Evolutionary conservation across 2,329 filamentous ascomycete species (phyloP).

Genomic region (Plenodomus tracheiphilus): DNA sequence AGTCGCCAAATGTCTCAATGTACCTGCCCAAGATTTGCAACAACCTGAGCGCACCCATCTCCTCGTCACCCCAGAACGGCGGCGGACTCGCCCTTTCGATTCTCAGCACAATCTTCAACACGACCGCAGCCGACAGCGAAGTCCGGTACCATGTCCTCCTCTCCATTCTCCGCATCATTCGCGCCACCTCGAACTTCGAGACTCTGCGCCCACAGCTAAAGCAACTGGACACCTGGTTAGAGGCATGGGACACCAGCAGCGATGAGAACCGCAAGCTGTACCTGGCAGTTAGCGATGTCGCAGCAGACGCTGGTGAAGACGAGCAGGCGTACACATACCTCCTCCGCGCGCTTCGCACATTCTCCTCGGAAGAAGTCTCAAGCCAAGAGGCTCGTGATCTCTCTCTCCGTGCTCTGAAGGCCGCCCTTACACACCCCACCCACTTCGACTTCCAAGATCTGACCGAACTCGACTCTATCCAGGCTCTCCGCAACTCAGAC

Average conservation of each 20-base stretch:
- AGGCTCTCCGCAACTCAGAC: slow-evolving; percentile 83
- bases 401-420: slow-evolving; percentile 66
- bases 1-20: slow-evolving; percentile 81
- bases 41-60: slow-evolving; percentile 81
- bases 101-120: slow-evolving; percentile 95
- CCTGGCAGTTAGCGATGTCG: slow-evolving; percentile 78
- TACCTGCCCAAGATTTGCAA: slow-evolving; percentile 87
- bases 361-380: slow-evolving; percentile 63
- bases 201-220: slow-evolving; percentile 81
- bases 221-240: slow-evolving; percentile 79
- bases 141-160: slow-evolving; percentile 89
- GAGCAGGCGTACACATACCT: slow-evolving; percentile 76
- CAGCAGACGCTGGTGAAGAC: slow-evolving; percentile 75
- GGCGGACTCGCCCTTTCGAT: slow-evolving; percentile 84
- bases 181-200: slow-evolving; percentile 70
- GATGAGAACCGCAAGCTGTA: slow-evolving; percentile 86
- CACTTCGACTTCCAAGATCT: slow-evolving; percentile 76
- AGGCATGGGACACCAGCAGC: slow-evolving; percentile 78
- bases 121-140: slow-evolving; percentile 71
- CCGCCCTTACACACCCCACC: slow-evolving; percentile 66
- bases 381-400: slow-evolving; percentile 60
- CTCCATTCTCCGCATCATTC: slow-evolving; percentile 83
- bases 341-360: slow-evolving; percentile 74
- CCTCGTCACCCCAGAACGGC: slow-evolving; percentile 83
- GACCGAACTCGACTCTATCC: slow-evolving; percentile 73